Base-by-base conservation (phyloP, 768 basidiomycete species). In the Tulasnella sp. region DNA sequence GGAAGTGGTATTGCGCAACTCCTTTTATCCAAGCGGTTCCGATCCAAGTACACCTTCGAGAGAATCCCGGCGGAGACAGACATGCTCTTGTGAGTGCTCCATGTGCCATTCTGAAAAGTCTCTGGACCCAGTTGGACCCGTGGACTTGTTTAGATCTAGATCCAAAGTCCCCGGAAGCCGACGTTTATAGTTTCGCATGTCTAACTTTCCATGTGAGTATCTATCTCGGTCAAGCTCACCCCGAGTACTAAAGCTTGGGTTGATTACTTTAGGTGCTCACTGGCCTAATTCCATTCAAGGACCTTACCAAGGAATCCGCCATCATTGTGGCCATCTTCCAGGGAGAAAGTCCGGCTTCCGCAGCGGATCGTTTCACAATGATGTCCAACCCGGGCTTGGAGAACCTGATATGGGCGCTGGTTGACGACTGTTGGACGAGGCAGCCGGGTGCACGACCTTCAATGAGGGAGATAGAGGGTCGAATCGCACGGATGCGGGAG, bases 161-260 rank as follows among this genome's bases (percentile, higher is more conserved):
- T 4, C 40, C 73, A 18, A 75, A 48, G 3, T 75, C 41, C 11
- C 20, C n/a, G 73, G 20, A 41, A 20, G 44, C 18, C 7, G 73
- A 75, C 44, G 73, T 41, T 2, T 75, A 75, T 14, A 75, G 40
- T 31, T 75, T 75, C 12, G 73, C 22, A 31, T 75, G 28, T 48
- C 73, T 75, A 11, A 40, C 73, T 16, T 42, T 41, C 1, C 22
- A 75, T 3, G 73, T 75, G 3, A 20, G 73, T 34, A 16, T 16
- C 44, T 44, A 44, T 9, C 8, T 42, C 37, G 3, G 20, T 74
- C 9, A 11, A 50, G 8, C 1, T 50, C 22, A 7, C 16, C 16
- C 22, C 37, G 2, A 6, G 16, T 14, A 20, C 22, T 24, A 50
- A 22, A 50, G 20, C 16, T 8, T 2, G 6, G 11, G 6, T 50